Evolutionary conservation across 805 yeast species (phyloP).

Genomic region (Starmerella kuoi): DNA sequence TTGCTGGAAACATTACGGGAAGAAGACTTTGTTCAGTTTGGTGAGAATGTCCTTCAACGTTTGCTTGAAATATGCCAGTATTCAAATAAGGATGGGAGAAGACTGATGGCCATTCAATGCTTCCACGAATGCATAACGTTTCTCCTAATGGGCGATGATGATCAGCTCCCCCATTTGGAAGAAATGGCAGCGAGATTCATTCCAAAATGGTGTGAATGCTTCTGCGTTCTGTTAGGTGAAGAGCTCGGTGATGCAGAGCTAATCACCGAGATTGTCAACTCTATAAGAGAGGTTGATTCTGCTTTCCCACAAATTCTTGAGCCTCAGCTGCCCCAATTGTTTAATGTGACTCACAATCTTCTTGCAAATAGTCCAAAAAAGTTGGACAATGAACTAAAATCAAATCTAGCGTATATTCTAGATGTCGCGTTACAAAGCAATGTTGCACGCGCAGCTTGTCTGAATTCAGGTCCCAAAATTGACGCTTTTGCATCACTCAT

Average conservation of each 20-base stretch:
- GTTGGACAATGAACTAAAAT: conserved; percentile 13
- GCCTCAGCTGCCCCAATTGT: conserved; percentile 16
- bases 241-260: conserved; percentile 7
- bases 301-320: conserved; percentile 20
- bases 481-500: conserved; percentile 22
- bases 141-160: conserved; percentile 25
- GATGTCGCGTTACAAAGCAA: conserved; percentile 14
- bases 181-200: conserved; percentile 13
- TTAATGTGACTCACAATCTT: conserved; percentile 6
- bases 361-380: conserved; percentile 1
- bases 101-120: conserved; percentile 26
- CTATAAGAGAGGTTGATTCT: conserved; percentile 20
- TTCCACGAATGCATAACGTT: conserved; percentile 28
- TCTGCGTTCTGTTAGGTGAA: conserved; percentile 2
- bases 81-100: conserved; percentile 1
- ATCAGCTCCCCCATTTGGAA: conserved; percentile 20
- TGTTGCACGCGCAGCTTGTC: conserved; percentile 3
- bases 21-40: conserved; percentile 70
- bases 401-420: conserved; percentile 18
- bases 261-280: conserved; percentile 18
- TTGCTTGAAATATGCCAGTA: conserved; percentile 21
- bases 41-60: conserved; percentile 25
- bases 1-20: conserved; percentile 79
- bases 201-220: conserved; percentile 16
- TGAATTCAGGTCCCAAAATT: conserved; percentile 5